Percentiles rank a stretch among this genome's conserved stretches.
These are phyloP conservation scores for Leccinum broughii DNA, from an alignment of 768 basidiomycete genomes.

Conservation along the genomic window DNA sequence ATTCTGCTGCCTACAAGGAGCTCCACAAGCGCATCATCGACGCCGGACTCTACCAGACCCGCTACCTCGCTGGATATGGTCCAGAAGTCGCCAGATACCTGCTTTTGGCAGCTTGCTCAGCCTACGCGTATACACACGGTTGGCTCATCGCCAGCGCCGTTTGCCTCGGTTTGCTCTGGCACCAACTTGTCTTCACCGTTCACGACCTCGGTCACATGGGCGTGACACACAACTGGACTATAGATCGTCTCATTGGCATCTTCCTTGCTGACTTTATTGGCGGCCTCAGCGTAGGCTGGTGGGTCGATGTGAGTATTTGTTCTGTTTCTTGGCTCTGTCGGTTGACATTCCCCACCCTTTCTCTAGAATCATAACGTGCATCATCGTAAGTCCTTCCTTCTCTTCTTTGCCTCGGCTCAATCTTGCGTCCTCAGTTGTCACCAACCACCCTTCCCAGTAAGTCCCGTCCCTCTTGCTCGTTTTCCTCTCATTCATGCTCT, in stretches of 20 bases:
- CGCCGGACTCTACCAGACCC: slow-evolving; percentile 85
- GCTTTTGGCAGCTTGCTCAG: slow-evolving; percentile 58
- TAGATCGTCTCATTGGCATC: slow-evolving; percentile 79
- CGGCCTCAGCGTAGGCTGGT: slow-evolving; percentile 96
- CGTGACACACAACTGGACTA: slow-evolving; percentile 83
- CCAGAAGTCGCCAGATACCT: slow-evolving; percentile 82
- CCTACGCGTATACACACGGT: slow-evolving; percentile 56
- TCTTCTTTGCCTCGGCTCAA: slow-evolving; percentile 3
- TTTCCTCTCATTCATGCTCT: slow-evolving; percentile 10
- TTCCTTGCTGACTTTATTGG: slow-evolving; percentile 84
- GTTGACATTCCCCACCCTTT: slow-evolving; percentile 5
- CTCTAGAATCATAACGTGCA: slow-evolving; percentile 90
- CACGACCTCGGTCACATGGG: slow-evolving; percentile 97
- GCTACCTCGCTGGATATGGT: slow-evolving; percentile 84
- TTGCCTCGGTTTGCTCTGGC: slow-evolving; percentile 88
- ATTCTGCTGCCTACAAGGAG: slow-evolving; percentile 76
- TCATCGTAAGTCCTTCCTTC: slow-evolving; percentile 65
- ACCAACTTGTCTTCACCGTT: slow-evolving; percentile 88
- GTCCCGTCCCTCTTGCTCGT: slow-evolving; percentile 24
- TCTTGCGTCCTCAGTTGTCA: slow-evolving; percentile 62
- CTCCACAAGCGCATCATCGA: slow-evolving; percentile 73
- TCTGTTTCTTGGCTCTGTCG: slow-evolving; percentile 1
- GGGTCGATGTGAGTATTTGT: slow-evolving; percentile 81
- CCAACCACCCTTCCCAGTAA: slow-evolving; percentile 96
- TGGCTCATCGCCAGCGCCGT: slow-evolving; percentile 78